Percentiles rank a stretch among this genome's conserved stretches.
phyloP scores from a whole-genome alignment of 768 basidiomycete species.

The Tulasnella sp. region DNA sequence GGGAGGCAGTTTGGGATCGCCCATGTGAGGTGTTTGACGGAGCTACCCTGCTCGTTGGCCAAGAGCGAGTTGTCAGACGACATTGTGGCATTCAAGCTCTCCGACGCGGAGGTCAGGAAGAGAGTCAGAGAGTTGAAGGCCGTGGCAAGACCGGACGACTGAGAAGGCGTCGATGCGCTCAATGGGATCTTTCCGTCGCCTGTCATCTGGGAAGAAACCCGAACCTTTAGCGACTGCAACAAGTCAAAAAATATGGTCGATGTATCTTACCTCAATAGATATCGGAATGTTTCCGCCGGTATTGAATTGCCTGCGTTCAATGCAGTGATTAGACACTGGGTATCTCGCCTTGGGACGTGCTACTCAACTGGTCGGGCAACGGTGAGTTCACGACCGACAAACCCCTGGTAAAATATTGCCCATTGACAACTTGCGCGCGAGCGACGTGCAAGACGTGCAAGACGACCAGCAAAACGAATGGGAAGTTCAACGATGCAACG shows the following conservation, averaged over 20 bases:
- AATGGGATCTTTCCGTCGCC: not conserved
- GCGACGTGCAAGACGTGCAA: not conserved
- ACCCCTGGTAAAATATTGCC: not conserved
- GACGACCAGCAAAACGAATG: not conserved
- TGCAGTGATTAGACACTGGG: not conserved
- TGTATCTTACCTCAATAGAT: not conserved
- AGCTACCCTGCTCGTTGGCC: not conserved
- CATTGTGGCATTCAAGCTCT: not conserved
- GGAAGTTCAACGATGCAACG: not conserved
- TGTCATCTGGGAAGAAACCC: not conserved
- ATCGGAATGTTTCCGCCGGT: not conserved
- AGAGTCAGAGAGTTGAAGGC: slow-evolving; percentile 2
- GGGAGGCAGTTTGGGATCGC: not conserved
- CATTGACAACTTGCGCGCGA: not conserved
- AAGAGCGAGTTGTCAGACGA: not conserved
- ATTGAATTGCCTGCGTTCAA: not conserved
- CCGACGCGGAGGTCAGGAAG: not conserved
- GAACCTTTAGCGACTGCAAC: not conserved
- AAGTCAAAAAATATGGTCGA: not conserved
- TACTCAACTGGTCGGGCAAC: not conserved
- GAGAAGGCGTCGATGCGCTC: not conserved
- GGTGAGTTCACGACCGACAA: not conserved
- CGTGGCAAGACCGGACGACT: not conserved
- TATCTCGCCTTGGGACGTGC: too few relatives aligned
- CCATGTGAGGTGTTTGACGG: slow-evolving; percentile 1